Evolutionary conservation across 2,329 filamentous ascomycete species (phyloP).

Genomic region (Aspergillus pseudoglaucus): DNA sequence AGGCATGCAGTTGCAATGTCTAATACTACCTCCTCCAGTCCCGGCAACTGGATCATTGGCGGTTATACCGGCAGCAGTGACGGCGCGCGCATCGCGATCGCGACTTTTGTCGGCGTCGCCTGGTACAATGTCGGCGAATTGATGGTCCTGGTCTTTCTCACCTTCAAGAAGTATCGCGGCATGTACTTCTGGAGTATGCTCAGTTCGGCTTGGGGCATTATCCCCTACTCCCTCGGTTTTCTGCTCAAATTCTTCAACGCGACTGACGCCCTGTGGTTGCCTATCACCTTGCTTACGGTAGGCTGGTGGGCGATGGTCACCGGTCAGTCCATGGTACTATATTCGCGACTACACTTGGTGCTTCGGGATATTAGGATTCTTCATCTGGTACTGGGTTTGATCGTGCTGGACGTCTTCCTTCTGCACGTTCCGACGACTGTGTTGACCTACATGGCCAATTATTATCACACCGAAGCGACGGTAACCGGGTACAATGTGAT

Average conservation of each 20-base stretch:
- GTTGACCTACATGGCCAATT: constrained; percentile 41
- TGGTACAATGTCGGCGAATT: constrained; percentile 38
- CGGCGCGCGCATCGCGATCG: constrained; percentile 22
- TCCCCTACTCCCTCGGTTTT: constrained; percentile 34
- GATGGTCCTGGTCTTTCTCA: constrained; percentile 41
- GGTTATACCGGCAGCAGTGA: constrained; percentile 20
- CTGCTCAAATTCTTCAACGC: constrained; percentile 22
- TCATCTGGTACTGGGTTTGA: constrained; percentile 48
- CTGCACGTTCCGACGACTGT: constrained; percentile 49
- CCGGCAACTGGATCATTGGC: constrained; percentile 22
- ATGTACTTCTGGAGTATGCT: constrained; percentile 47
- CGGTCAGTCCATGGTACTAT: constrained; percentile 54
- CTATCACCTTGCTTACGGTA: constrained; percentile 37
- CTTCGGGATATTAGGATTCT: constrained; percentile 43
- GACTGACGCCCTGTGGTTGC: constrained; percentile 14
- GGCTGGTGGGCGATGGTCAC: constrained; percentile 55
- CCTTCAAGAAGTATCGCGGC: constrained; percentile 42
- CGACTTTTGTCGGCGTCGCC: constrained; percentile 21
- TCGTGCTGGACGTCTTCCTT: constrained; percentile 48
- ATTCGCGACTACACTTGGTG: constrained; percentile 54
- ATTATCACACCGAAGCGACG: constrained; percentile 10
- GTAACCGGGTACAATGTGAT: constrained; percentile 19
- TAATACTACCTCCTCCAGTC: constrained; percentile 18
- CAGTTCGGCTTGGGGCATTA: constrained; percentile 37
- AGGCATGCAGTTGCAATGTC: constrained; percentile 10